Evolutionary conservation across 78 protist genomes (phyloP), one percentile per base, ranked within the genome.

Genomic region (Thecamonas trahens): DNA sequence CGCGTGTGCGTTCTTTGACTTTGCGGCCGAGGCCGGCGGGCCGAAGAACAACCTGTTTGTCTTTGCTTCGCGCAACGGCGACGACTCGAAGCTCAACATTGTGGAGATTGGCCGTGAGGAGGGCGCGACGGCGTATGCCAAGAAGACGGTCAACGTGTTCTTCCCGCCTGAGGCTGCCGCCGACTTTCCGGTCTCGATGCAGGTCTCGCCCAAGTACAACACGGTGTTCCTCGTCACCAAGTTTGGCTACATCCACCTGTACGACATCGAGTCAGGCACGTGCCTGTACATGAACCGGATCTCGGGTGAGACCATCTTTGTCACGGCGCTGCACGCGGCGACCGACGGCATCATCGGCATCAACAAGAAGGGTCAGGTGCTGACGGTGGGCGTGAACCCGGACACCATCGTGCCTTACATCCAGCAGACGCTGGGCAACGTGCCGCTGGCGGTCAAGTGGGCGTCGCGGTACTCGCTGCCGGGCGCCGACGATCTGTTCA

Each of bases 121-220:
- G 47, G 86, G 84, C 67, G 69, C 68, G 57, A 58, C 31, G 22
- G 40, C 72, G 32, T 94, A 87, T 82, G 42, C 3, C 58, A 91
- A 85, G 87, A 74, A 77, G 49, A 42, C 72, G 1, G 82, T 74
- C 15, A 91, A 88, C 42, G 80, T 97, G 32, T 85, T 74, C 63
- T 79, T 86, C 83, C 93, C 97, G 11, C 93, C 83, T 20, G 95
- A 91, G 66, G 91, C 85, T 17, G 84, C 91, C 17, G 57, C 47
- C 31, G 99, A 97, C 72, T 96, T 97, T 90, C 98, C 99, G 17
- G 96, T 97, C 15, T 91, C 97, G 61, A 89, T 95, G 95, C 93
- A 91, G 60, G 32, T 82, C 64, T 57, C 81, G 45, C 13, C 2
- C 53, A 82, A 85, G 82, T 84, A 83, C 70, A 88, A 89, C 39